Conservation (phyloP, 2,329 filamentous ascomycete genomes). For the Fusarium tricinctum region DNA sequence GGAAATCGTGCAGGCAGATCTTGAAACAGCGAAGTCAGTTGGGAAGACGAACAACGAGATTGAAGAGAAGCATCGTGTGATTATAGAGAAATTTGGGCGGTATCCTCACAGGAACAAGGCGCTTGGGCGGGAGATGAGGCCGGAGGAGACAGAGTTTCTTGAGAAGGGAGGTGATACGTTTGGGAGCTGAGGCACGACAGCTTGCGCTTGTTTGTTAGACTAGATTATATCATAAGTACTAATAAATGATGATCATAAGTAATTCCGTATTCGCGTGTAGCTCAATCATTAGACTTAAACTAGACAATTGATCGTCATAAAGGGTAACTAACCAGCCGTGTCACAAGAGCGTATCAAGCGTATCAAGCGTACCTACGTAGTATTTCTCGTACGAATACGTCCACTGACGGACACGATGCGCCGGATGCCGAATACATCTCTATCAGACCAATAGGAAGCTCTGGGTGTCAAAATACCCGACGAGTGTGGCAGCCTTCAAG, state of each 20-base stretch:
- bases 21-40: slow-evolving; percentile 47
- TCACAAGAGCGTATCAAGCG: neutral
- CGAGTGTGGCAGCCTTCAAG: neutral
- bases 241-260: no score
- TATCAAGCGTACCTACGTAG: no score
- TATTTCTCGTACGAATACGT: slow-evolving; percentile 15
- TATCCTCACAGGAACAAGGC: slow-evolving; percentile 71
- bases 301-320: neutral
- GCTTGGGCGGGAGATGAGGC: slow-evolving; percentile 63
- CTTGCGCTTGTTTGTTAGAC: neutral
- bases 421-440: neutral
- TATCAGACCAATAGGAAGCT: slow-evolving; percentile 6
- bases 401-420: neutral
- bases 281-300: no score
- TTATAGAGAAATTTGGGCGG: slow-evolving; percentile 68
- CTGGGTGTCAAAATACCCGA: neutral
- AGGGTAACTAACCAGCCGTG: neutral
- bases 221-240: no score
- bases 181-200: slow-evolving; percentile 16
- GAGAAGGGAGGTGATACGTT: slow-evolving; percentile 60
- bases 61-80: slow-evolving; percentile 62
- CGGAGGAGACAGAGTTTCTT: slow-evolving; percentile 66
- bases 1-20: slow-evolving; percentile 46
- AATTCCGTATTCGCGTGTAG: neutral
- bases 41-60: slow-evolving; percentile 50